Evolutionary conservation across 306 rosid genomes (phyloP), one percentile per base, ranked within the genome.

Genomic region (Gastrolobium bilobum): DNA sequence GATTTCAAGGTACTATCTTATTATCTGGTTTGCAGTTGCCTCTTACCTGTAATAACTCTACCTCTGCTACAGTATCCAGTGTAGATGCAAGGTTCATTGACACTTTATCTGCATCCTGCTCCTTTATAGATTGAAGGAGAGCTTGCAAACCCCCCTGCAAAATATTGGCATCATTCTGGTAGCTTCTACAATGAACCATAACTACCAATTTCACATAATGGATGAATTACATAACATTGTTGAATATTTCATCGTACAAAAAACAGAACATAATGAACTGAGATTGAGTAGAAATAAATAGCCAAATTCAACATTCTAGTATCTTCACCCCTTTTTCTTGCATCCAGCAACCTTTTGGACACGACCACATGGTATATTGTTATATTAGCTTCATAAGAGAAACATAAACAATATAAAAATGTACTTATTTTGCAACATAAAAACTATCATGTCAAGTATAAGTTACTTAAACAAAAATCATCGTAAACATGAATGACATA

Each of bases 71-170:
- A 58, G 88, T 87, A 70, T 95, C 99, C 63, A 95, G 88, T 47
- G 94, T 54, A 54, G 97, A 86, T 75, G 93, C 91, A 74, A 94
- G 97, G 82, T 81, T 84, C 11, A 91, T 73, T 58, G 97, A 92
- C 39, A 94, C 95, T 86, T 86, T 92, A 84, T 94, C 99, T 0
- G 93, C 91, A 75, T 94, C 97, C 66, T 91, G 84, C 61, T 87
- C 93, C 86, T 80, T 92, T 56, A 94, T 91, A 72, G 86, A 78
- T 69, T 79, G 87, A 61, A 92, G 88, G 68, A 92, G 97, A 70
- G 85, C 83, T 91, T 88, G 90, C 83, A 94, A 89, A 33, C 97
- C 92, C 66, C 89, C 94, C 97, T 92, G 87, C 51, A 43, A 62
- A 87, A 86, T 58, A 71, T 75, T 38, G 47, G 68, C 34, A 73